A percentile compares a stretch with the other conserved stretches of the same genome.
Evolutionary conservation across 208 protist genomes (phyloP).

Genomic region (Leishmania amazonensis): DNA sequence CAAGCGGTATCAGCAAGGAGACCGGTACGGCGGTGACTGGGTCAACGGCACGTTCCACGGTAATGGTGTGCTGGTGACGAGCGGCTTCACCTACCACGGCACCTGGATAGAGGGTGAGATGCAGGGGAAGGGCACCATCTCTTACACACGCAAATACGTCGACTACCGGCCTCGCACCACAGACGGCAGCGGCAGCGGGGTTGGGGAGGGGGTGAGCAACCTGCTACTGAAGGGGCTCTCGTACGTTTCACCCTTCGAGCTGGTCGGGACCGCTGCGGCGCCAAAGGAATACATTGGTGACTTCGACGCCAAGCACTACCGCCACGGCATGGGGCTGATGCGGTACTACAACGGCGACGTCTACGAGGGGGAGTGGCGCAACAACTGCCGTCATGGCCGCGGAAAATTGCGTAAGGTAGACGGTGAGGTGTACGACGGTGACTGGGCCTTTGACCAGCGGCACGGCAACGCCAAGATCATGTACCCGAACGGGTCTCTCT

Average conservation of each 20-base stretch:
- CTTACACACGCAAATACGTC: constrained; percentile 38
- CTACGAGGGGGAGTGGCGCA: constrained; percentile 82
- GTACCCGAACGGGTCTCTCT: constrained; percentile 66
- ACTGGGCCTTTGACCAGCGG: constrained; percentile 71
- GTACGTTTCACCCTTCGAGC: constrained; percentile 76
- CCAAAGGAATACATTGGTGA: constrained; percentile 81
- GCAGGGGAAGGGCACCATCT: constrained; percentile 45
- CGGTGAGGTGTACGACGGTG: constrained; percentile 76
- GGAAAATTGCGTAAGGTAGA: constrained; percentile 40
- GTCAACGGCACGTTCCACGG: constrained; percentile 68
- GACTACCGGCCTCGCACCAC: constrained; percentile 20
- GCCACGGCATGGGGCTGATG: constrained; percentile 77
- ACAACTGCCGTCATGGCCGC: constrained; percentile 73
- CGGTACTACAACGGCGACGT: constrained; percentile 76
- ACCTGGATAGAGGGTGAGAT: constrained; percentile 37
- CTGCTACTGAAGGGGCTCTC: constrained; percentile 68
- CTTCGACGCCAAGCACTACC: constrained; percentile 52
- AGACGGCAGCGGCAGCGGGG: constrained; percentile 7
- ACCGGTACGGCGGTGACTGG: constrained; percentile 82
- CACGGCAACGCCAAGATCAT: constrained; percentile 74
- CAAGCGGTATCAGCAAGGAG: constrained; percentile 52
- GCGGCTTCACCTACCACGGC: constrained; percentile 83
- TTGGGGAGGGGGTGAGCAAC: constrained; percentile 31
- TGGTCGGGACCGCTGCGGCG: constrained; percentile 24
- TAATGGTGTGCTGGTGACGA: constrained; percentile 68